A percentile compares a stretch with the other conserved stretches of the same genome.
Conservation (phyloP, 2,329 filamentous ascomycete species). For the Diaporthe ampelina region DNA sequence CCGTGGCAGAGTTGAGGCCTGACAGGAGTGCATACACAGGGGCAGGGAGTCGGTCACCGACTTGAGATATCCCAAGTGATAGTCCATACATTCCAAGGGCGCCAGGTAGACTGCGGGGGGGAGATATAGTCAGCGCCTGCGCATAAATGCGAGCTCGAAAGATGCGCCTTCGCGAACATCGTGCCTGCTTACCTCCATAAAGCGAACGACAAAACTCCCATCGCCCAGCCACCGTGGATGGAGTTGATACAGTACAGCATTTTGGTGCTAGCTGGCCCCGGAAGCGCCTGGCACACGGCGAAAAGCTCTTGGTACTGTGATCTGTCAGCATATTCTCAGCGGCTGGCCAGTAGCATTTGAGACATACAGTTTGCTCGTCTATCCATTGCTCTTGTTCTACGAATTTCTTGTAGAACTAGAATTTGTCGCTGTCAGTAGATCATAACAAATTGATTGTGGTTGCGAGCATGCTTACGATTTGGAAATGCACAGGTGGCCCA, state of each 20-base stretch:
- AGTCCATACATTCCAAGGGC: slow-evolving; percentile 79
- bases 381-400: slow-evolving; percentile 1
- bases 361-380: slow-evolving; percentile 13
- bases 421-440: neutral
- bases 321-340: neutral
- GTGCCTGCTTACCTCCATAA: neutral
- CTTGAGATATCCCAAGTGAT: slow-evolving; percentile 73
- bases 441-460: fast-evolving
- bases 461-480: slow-evolving; percentile 61
- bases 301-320: neutral
- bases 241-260: slow-evolving; percentile 9
- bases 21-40: slow-evolving; percentile 78
- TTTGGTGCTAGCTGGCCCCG: neutral
- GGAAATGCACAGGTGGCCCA: slow-evolving; percentile 78
- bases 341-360: no score
- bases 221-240: neutral
- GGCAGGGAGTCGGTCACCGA: slow-evolving; percentile 70
- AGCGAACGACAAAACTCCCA: neutral
- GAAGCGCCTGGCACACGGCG: slow-evolving; percentile 7
- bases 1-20: slow-evolving; percentile 79
- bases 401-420: neutral
- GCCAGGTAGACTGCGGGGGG: slow-evolving; percentile 69
- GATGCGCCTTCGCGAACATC: neutral
- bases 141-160: no score
- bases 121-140: neutral